Conservation (phyloP, 768 basidiomycete species). For the Rhizopogon roseolus region DNA sequence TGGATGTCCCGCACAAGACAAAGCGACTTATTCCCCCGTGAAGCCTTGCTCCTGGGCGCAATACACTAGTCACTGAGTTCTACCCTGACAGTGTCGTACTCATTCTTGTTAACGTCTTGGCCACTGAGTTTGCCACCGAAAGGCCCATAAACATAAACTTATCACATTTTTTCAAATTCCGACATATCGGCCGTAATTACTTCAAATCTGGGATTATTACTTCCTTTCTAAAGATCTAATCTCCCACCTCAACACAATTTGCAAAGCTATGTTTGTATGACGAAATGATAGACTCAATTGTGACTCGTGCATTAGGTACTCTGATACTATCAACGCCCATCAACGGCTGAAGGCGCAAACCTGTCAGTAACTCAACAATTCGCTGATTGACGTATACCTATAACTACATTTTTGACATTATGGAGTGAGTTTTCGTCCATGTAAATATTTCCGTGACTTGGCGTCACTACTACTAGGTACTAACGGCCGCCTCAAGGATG, state of each 20-base stretch:
- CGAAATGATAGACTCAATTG: background rate
- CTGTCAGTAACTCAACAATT: background rate
- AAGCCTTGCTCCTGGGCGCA: no score
- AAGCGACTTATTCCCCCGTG: no score
- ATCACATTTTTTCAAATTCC: background rate
- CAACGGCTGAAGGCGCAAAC: background rate
- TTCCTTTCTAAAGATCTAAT: background rate
- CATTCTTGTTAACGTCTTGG: background rate
- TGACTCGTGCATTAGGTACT: background rate
- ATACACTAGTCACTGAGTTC: no score
- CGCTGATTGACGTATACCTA: no score
- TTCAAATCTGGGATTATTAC: background rate
- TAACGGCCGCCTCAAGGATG: slow-evolving; percentile 3
- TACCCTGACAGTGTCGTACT: background rate
- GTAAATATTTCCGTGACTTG: background rate
- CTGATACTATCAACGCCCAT: background rate
- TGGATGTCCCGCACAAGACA: no score
- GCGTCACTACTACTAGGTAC: background rate
- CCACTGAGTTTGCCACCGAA: background rate
- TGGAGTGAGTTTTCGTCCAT: background rate
- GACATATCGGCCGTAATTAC: background rate
- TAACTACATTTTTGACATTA: no score
- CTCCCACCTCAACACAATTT: background rate
- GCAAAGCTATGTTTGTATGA: slow-evolving; percentile 1
- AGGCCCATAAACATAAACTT: background rate